These are phyloP conservation scores for Heterotrichella gracilis DNA, from an alignment of 352 stramenopile genomes.

Conservation along the genomic window DNA sequence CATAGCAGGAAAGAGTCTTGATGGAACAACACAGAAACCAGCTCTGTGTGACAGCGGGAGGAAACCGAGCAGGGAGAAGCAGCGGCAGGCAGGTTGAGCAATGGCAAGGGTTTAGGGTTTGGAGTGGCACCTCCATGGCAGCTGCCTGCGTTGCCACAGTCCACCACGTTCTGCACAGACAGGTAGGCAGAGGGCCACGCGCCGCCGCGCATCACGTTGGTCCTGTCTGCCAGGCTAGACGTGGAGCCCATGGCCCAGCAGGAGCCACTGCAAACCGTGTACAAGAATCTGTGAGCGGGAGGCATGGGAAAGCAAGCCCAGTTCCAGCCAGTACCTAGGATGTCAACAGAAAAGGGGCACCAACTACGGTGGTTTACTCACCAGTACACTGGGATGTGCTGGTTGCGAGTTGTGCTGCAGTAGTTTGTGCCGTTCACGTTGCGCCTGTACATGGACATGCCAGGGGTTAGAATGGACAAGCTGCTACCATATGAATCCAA, in stretches of 20 bases:
- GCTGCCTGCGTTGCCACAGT: slow-evolving; percentile 35
- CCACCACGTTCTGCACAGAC: slow-evolving; percentile 41
- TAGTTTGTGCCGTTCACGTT: slow-evolving; percentile 63
- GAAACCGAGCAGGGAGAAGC: no score
- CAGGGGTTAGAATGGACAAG: no score
- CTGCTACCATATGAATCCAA: no score
- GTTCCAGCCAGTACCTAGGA: neutral
- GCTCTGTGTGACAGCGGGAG: no score
- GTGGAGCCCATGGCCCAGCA: slow-evolving; percentile 55
- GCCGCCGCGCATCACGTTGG: slow-evolving; percentile 46
- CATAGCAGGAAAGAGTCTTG: no score
- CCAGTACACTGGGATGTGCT: slow-evolving; percentile 67
- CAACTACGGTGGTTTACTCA: neutral
- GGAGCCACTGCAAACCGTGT: slow-evolving; percentile 28
- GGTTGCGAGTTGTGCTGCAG: slow-evolving; percentile 85
- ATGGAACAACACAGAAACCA: no score
- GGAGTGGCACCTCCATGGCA: slow-evolving; percentile 36
- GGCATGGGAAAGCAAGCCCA: neutral
- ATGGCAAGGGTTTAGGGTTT: no score
- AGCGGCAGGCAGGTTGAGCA: no score
- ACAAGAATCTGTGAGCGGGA: neutral
- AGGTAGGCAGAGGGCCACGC: slow-evolving; percentile 43
- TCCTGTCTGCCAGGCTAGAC: slow-evolving; percentile 47
- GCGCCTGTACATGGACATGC: no score
- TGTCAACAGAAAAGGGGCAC: neutral